Evolutionary conservation across 805 yeast genomes (phyloP).

Genomic region (Nakazawaea laoshanensis): DNA sequence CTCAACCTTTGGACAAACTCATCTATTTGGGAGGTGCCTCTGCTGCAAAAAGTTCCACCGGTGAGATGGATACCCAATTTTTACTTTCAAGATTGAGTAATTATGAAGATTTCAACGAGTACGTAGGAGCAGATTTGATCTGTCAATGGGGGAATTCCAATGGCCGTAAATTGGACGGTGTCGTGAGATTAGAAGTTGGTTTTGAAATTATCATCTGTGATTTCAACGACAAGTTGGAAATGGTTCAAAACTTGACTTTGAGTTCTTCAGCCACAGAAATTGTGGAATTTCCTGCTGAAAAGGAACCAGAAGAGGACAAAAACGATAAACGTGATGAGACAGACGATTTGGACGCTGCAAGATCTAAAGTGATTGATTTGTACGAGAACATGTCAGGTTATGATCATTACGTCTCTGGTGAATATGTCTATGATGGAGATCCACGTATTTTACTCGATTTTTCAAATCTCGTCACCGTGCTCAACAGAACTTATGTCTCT

Average conservation of each 20-base stretch:
- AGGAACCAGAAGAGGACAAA: neutral
- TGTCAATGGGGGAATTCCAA: constrained; percentile 47
- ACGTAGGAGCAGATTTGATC: constrained; percentile 36
- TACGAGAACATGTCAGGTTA: constrained; percentile 26
- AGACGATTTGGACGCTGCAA: constrained; percentile 11
- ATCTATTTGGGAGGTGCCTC: constrained; percentile 60
- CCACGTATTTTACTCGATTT: constrained; percentile 40
- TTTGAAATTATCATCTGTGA: constrained; percentile 57
- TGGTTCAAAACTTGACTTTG: constrained; percentile 37
- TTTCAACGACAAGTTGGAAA: constrained; percentile 37
- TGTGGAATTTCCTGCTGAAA: constrained; percentile 28
- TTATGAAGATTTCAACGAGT: constrained; percentile 28
- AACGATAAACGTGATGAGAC: constrained; percentile 2
- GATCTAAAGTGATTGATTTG: constrained; percentile 18
- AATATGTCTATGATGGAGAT: constrained; percentile 38
- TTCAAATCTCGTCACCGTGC: constrained; percentile 42
- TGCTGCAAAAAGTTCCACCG: constrained; percentile 49
- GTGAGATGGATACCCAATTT: constrained; percentile 55
- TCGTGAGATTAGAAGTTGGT: constrained; percentile 50
- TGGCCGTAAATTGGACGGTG: constrained; percentile 48
- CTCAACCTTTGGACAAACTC: constrained; percentile 37
- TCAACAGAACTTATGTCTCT: constrained; percentile 39
- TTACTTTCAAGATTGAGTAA: constrained; percentile 26
- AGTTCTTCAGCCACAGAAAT: constrained; percentile 23
- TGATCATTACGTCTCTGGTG: constrained; percentile 40